Percentiles rank a stretch among this genome's conserved stretches.
These are phyloP conservation scores for Colletotrichum sp. DNA, from an alignment of 2,329 filamentous ascomycete genomes.

Conservation along the genomic window DNA sequence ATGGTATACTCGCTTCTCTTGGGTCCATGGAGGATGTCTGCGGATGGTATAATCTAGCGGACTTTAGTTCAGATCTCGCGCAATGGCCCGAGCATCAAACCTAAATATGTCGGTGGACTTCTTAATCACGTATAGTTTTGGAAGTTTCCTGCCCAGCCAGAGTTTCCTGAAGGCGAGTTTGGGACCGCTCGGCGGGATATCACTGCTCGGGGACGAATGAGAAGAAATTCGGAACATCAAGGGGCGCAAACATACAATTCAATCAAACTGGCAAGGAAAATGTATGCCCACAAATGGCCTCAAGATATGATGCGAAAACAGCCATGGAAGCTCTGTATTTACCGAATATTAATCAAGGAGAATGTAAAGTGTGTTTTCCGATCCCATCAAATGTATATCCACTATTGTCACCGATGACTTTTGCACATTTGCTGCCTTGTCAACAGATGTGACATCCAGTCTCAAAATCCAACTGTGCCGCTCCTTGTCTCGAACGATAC, in stretches of 20 bases:
- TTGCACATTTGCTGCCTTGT: neutral
- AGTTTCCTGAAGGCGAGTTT: rapidly evolving
- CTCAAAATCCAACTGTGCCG: rapidly evolving
- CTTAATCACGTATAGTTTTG: rapidly evolving
- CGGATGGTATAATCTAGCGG: neutral
- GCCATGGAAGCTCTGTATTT: neutral
- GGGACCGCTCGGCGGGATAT: rapidly evolving
- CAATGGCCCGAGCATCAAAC: neutral
- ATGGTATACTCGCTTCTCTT: neutral
- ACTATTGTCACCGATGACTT: rapidly evolving
- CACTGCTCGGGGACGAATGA: rapidly evolving
- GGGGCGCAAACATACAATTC: neutral
- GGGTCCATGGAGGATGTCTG: slow-evolving; percentile 8
- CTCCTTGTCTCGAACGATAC: rapidly evolving
- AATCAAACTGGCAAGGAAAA: neutral
- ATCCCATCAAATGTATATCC: neutral
- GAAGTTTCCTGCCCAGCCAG: rapidly evolving
- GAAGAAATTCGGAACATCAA: rapidly evolving
- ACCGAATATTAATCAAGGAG: neutral
- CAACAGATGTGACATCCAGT: neutral
- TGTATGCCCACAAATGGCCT: rapidly evolving
- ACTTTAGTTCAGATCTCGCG: neutral
- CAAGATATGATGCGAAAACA: rapidly evolving
- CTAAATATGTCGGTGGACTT: rapidly evolving
- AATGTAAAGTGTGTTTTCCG: rapidly evolving